phyloP scores from a whole-genome alignment of 2,329 filamentous ascomycete species.

The Cytospora chrysosperma region DNA sequence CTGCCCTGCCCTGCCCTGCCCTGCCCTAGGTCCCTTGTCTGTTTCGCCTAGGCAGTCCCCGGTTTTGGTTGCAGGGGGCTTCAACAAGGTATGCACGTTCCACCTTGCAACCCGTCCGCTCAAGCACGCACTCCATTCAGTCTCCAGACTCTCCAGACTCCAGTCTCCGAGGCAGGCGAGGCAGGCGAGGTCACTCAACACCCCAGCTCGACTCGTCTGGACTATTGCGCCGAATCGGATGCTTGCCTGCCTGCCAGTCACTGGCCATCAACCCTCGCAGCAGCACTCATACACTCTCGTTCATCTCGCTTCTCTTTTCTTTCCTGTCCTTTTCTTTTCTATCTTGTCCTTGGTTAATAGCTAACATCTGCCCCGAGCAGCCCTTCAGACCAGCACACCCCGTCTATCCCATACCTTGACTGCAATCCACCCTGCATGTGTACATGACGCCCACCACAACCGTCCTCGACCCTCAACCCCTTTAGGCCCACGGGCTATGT shows the following conservation, averaged over 20 bases:
- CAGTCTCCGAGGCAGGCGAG: slow-evolving; percentile 1
- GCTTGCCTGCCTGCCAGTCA: slow-evolving; percentile 23
- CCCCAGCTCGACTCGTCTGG: slow-evolving; percentile 16
- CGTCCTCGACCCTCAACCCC: slow-evolving; percentile 30
- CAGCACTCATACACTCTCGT: slow-evolving; percentile 13
- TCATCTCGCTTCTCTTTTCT: neutral
- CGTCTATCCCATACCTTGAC: slow-evolving; percentile 23
- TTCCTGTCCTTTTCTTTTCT: neutral
- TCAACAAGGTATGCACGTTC: slow-evolving; percentile 18
- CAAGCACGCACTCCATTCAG: slow-evolving; percentile 8
- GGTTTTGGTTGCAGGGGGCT: slow-evolving; percentile 6
- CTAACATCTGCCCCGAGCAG: slow-evolving; percentile 30
- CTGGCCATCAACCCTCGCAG: slow-evolving; percentile 18
- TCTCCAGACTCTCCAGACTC: slow-evolving; percentile 8
- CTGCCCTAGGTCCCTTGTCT: slow-evolving; percentile 20
- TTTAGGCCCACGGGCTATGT: slow-evolving; percentile 34
- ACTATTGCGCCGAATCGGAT: slow-evolving; percentile 22
- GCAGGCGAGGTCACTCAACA: slow-evolving; percentile 18
- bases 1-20: too few species aligned
- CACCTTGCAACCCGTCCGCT: slow-evolving; percentile 13
- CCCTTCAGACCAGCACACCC: slow-evolving; percentile 12
- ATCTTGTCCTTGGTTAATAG: slow-evolving; percentile 7
- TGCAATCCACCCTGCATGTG: slow-evolving; percentile 26
- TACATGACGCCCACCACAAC: slow-evolving; percentile 34
- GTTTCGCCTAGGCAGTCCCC: neutral